Base-by-base conservation (phyloP, 2,329 filamentous ascomycete species). In the Talaromyces albobiverticillius region DNA sequence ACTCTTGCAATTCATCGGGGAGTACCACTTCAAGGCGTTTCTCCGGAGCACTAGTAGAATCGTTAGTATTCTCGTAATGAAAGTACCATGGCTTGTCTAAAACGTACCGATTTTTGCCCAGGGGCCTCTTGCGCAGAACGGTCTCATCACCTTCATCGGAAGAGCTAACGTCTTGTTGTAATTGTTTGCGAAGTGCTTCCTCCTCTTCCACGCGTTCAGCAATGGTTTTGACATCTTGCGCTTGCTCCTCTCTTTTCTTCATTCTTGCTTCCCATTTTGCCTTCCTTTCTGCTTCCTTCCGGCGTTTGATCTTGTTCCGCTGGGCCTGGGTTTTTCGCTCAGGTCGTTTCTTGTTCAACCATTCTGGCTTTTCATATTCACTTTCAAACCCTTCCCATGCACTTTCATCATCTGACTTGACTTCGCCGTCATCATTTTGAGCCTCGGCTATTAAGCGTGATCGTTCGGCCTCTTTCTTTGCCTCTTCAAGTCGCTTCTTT, bases 331-430 rank as follows among this genome's bases (percentile, higher is more conserved):
- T 95, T 78, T 97, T 97, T 64, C 93, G 82, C 71, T 89, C 82
- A 2, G 89, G 87, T 56, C 86, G 80, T 76, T 95, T 96, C 57
- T 82, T 82, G 64, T 83, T 85, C 51, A 85, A 73, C 66, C 82
- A 76, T 58, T 89, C 87, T 2, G 72, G 66, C 62, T 90, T 87
- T 53, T 90, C 82, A 68, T 82, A 82, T 61, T 85, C 91, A 67
- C 90, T 96, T 75, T 96, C 87, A 60, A 90, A 84, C 0, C 89
- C 89, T 70, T 92, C 93, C 90, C 91, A 96, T 13, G 89, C 91
- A 45, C 89, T 94, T 67, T 96, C 92, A 63, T 93, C 89, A 56
- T 95, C 90, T 78, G 84, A 93, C 69, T 84, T 83, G 58, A 83
- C 81, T 64, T 89, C 85, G 0, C 85, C 86, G 14, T 89, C 88